phyloP scores from a whole-genome alignment of 148 eudicot species.

The Chenopodium quinoa region DNA sequence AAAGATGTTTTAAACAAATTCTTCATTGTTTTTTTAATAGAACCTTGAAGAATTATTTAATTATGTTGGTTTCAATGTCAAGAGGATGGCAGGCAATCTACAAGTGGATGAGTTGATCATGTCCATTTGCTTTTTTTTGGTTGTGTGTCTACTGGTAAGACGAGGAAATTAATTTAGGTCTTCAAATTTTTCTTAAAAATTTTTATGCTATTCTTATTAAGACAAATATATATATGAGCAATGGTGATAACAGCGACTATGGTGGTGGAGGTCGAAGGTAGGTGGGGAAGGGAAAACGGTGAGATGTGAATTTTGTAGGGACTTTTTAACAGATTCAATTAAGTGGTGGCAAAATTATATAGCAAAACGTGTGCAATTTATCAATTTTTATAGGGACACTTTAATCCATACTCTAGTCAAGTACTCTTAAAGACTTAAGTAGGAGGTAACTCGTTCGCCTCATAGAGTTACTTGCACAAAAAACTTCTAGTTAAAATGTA shows the following conservation, averaged over 20 bases:
- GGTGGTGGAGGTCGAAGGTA: no score
- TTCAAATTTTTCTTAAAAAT: not conserved
- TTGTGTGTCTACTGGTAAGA: not conserved
- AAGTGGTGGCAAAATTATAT: no score
- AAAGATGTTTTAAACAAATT: conserved; percentile 20
- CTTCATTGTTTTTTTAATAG: not conserved
- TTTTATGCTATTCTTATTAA: not conserved
- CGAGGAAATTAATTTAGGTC: not conserved
- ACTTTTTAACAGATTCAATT: no score
- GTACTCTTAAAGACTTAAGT: no score
- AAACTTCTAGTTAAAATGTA: no score
- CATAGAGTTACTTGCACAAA: not conserved
- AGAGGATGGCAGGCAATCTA: conserved; percentile 48
- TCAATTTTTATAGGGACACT: no score
- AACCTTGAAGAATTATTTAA: conserved; percentile 25
- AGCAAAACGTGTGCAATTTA: no score
- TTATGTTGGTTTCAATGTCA: conserved; percentile 37
- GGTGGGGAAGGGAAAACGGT: not conserved
- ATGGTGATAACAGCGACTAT: no score
- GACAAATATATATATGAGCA: no score
- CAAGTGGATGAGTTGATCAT: conserved; percentile 36
- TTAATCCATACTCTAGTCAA: no score
- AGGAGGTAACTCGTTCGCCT: no score
- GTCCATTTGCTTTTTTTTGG: conserved; percentile 19
- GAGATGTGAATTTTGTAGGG: not conserved